phyloP scores from a whole-genome alignment of 148 eudicot species.

The Fagopyrum homotropicum region DNA sequence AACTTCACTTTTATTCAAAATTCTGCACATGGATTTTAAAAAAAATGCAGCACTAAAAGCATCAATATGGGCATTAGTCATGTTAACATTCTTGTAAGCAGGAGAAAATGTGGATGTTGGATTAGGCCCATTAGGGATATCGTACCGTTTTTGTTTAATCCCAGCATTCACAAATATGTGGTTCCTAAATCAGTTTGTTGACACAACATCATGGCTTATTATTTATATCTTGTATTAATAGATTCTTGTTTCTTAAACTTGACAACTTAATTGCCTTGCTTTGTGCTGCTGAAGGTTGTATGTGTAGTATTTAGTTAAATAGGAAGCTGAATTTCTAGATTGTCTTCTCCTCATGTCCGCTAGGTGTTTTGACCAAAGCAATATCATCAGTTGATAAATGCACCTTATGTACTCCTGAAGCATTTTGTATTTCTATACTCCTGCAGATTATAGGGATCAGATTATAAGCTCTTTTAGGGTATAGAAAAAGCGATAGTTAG shows the following conservation, averaged over 20 bases:
- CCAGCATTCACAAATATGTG: neutral
- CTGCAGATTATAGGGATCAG: too few relatives aligned
- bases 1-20: neutral
- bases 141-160: too few relatives aligned
- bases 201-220: neutral
- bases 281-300: neutral
- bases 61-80: neutral
- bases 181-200: neutral
- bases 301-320: neutral
- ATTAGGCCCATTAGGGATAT: too few relatives aligned
- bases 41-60: neutral
- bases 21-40: neutral
- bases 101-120: neutral
- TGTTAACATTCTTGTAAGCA: neutral
- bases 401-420: neutral
- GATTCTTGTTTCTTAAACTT: neutral
- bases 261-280: neutral
- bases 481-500: neutral
- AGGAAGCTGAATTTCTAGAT: neutral
- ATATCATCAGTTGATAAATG: neutral
- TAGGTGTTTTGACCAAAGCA: neutral
- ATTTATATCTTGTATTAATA: neutral
- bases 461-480: too few relatives aligned
- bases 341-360: neutral
- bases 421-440: neutral